Evolutionary conservation across 805 yeast species (phyloP).

Genomic region (Jamesozyma spencerorum): DNA sequence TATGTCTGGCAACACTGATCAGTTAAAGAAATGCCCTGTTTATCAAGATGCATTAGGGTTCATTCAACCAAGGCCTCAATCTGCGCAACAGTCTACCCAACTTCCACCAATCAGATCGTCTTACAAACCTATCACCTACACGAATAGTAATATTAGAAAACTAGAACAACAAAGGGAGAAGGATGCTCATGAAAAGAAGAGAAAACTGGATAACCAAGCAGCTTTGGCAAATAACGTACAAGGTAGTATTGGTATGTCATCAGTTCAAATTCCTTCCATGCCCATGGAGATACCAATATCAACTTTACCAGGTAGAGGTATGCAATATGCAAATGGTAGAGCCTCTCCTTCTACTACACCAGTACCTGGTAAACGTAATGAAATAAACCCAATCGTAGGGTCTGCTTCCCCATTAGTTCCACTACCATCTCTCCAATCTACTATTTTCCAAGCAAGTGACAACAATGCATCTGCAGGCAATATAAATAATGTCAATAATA

Average conservation of each 20-base stretch:
- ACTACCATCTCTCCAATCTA: slow-evolving; percentile 11
- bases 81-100: slow-evolving; percentile 13
- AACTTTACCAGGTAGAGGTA: neutral
- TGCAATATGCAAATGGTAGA: no score
- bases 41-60: slow-evolving; percentile 32
- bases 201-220: slow-evolving; percentile 11
- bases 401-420: slow-evolving; percentile 5
- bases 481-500: neutral
- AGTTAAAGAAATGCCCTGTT: slow-evolving; percentile 30
- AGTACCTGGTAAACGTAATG: no score
- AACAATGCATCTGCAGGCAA: slow-evolving; percentile 3
- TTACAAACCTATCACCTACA: slow-evolving; percentile 28
- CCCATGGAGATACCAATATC: neutral
- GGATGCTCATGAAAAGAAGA: slow-evolving; percentile 18
- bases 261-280: slow-evolving; percentile 1
- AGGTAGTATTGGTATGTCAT: neutral
- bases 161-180: slow-evolving; percentile 12
- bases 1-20: slow-evolving; percentile 27
- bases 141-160: slow-evolving; percentile 24
- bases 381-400: neutral
- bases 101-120: slow-evolving; percentile 27
- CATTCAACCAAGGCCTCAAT: slow-evolving; percentile 14
- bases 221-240: neutral
- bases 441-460: slow-evolving; percentile 3
- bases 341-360: no score